Evolutionary conservation across 192 early-diverging fungal genomes (phyloP), one percentile per base, ranked within the genome.

Genomic region (Cladochytrium replicatum): DNA sequence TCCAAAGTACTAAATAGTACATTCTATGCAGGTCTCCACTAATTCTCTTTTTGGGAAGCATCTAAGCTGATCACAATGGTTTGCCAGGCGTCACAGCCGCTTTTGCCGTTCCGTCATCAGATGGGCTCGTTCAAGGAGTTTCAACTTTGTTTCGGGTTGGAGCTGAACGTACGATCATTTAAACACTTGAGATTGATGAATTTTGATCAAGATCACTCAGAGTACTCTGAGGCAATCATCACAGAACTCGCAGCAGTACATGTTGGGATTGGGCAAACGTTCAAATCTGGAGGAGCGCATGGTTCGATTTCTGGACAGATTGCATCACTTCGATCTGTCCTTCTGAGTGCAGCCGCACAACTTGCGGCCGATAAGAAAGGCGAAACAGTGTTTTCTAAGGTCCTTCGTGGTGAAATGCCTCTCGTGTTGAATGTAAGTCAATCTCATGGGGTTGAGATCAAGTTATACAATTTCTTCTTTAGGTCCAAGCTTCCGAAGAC

Each of bases 141-240:
- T 75, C 73, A 50, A 74, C 69, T 56, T 79, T 77, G 7, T 89
- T 88, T 65, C 62, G 74, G 25, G 80, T 77, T 22, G 81, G 76
- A 41, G 74, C 74, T 15, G 48, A 71, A 24, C 51, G 67, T 61
- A 54, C 68, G 73, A n/a, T n/a, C n/a, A n/a, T n/a, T n/a, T n/a
- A n/a, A n/a, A n/a, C n/a, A n/a, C n/a, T n/a, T n/a, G n/a, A n/a
- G n/a, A n/a, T n/a, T n/a, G n/a, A n/a, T n/a, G n/a, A n/a, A 68
- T 45, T 56, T 49, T 28, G 22, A 41, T 58, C 54, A 49, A 32
- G 21, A 28, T 23, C 1, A 5, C 2, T 6, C 65, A 29, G 48
- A 74, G 28, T 54, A 54, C 9, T 49, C 62, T 2, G 60, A 45
- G 4, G 55, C 67, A 1, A 46, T 84, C 32, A 44, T 83, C 47